Conservation (phyloP, 2,329 filamentous ascomycete genomes). For the Plenodomus lindquistii region DNA sequence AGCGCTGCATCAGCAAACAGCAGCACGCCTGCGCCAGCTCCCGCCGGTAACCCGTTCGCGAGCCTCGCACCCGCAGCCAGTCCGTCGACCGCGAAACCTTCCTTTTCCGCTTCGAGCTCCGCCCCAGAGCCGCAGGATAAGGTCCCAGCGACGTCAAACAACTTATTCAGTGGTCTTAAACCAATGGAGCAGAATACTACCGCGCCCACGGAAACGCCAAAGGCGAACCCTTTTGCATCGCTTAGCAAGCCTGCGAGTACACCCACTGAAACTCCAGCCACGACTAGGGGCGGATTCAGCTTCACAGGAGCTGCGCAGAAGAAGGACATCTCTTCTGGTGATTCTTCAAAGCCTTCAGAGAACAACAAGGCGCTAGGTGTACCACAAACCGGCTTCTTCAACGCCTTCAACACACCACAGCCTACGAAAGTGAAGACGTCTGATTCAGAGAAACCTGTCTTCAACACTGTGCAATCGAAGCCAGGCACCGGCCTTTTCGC, state of each 20-base stretch:
- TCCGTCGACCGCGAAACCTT: slow-evolving; percentile 6
- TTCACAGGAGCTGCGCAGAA: slow-evolving; percentile 19
- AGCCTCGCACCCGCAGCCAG: slow-evolving; percentile 11
- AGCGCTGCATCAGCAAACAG: slow-evolving; percentile 5
- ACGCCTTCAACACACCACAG: slow-evolving; percentile 29
- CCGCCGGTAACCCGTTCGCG: slow-evolving; percentile 20
- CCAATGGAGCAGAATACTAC: slow-evolving; percentile 3
- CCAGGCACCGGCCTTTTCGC: slow-evolving; percentile 24
- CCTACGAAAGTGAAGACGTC: slow-evolving; percentile 22
- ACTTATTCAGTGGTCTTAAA: slow-evolving; percentile 21
- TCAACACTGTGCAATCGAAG: slow-evolving; percentile 25
- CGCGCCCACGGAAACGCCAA: slow-evolving; percentile 1
- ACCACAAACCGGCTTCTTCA: slow-evolving; percentile 20
- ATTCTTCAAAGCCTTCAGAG: slow-evolving; percentile 5
- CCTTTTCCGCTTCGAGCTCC: slow-evolving; percentile 12
- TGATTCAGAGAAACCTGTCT: slow-evolving; percentile 18
- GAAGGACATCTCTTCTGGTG: slow-evolving; percentile 12
- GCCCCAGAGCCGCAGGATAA: slow-evolving; percentile 15
- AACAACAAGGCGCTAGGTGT: slow-evolving; percentile 18
- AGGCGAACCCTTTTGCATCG: slow-evolving; percentile 11
- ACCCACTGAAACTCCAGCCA: slow-evolving; percentile 7
- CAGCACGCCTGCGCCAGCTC: slow-evolving; percentile 10
- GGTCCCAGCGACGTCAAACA: slow-evolving; percentile 11
- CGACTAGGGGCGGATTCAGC: slow-evolving; percentile 11
- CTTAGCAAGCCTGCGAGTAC: slow-evolving; percentile 3